Evolutionary conservation across 164 flowering plant species (phyloP).

Genomic region (Vitis cinerea): DNA sequence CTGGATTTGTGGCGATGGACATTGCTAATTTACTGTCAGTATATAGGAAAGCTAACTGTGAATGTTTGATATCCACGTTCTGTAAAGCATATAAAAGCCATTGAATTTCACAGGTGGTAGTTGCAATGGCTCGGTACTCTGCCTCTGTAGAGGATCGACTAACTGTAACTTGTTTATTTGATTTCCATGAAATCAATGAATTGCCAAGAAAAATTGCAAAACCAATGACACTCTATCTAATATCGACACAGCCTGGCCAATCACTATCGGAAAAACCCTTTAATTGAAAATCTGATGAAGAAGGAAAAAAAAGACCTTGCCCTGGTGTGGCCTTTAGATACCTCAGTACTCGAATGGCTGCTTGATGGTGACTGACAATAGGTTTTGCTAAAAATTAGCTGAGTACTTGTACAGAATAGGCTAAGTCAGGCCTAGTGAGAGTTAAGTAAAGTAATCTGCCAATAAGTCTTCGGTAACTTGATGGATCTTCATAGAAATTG

Average conservation of each 20-base stretch:
- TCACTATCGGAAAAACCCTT: neutral
- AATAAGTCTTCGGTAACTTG: neutral
- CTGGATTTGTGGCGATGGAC: too few species aligned
- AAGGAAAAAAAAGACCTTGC: neutral
- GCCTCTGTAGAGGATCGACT: slow-evolving; percentile 6
- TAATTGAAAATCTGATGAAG: neutral
- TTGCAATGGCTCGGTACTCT: slow-evolving; percentile 5
- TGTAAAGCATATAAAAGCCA: too few species aligned
- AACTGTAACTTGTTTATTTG: slow-evolving; percentile 10
- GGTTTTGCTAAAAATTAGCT: slow-evolving; percentile 3
- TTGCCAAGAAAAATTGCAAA: neutral
- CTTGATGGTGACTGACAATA: neutral
- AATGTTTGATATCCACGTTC: too few species aligned
- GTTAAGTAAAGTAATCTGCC: slow-evolving; percentile 5
- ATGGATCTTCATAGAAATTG: neutral
- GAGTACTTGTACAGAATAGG: neutral
- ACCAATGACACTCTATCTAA: neutral
- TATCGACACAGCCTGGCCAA: neutral
- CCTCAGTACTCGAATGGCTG: neutral
- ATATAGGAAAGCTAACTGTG: too few species aligned
- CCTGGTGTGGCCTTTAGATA: slow-evolving; percentile 1
- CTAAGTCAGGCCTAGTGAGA: slow-evolving; percentile 1
- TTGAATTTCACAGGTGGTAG: too few species aligned
- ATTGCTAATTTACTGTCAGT: too few species aligned
- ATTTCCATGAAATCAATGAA: neutral